Base-by-base conservation (phyloP, 352 stramenopile genomes). In the Elongisporangium senticosum region DNA sequence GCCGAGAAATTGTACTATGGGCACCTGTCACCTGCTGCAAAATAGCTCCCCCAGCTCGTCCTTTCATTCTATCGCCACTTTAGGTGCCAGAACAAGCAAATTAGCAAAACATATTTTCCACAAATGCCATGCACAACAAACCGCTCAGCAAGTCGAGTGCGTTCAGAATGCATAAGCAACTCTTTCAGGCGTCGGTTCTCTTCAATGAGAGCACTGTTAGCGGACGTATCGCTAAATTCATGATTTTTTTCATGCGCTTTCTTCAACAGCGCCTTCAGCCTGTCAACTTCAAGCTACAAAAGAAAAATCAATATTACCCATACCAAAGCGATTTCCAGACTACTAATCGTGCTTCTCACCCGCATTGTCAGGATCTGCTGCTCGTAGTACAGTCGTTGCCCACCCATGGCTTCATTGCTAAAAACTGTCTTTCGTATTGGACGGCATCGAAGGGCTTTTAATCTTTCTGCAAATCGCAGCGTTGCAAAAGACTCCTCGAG, bases 401-500 rank as follows among this genome's bases (percentile, higher is more conserved):
- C 81, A 1, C 78, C 71, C 23, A 80, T 33, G 39, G 72, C 55
- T 54, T 89, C 77, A 39, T 63, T 87, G 24, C 71, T 72, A 19
- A 86, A 71, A 15, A 84, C 56, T n/a, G 71, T 72, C 19, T 77
- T 65, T 0, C 73, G 69, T 49, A 87, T 69, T n/a, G 81, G 81
- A 0, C 67, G 65, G 55, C 77, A 88, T 8, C 74, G 72, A 14
- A 92, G 63, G 3, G 77, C 55, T 62, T 84, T 80, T 17, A 92
- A 65, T 1, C 79, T 74, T 55, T 92, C 79, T 14, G 79, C 79
- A 53, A 92, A 90, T 8, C 82, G 67, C 49, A 92, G 61, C 1
- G 82, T 92, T 22, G 82, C 77, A 51, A 84, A 87, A 19, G 75
- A 87, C 26, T 89, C 78, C 47, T 92, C 77, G 13, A 89, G 62